Evolutionary conservation across 2,329 filamentous ascomycete species (phyloP).

Genomic region (Zalaria obscura): DNA sequence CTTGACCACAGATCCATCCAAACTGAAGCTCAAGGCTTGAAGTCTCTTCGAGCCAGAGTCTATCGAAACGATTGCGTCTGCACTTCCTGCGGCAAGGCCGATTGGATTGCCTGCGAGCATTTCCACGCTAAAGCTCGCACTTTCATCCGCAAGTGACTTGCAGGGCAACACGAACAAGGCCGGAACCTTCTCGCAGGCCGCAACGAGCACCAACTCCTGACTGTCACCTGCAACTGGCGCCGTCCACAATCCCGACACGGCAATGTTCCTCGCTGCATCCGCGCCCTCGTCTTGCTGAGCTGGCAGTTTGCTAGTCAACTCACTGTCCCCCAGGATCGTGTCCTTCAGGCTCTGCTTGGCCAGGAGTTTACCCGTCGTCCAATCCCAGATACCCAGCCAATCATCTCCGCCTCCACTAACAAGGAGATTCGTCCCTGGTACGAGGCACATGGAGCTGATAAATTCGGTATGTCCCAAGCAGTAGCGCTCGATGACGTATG

Average conservation of each 20-base stretch:
- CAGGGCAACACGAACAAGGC: slow-evolving; percentile 48
- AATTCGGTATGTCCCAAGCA: slow-evolving; percentile 84
- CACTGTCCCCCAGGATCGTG: no score
- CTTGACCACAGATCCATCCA: not conserved
- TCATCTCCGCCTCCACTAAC: slow-evolving; percentile 81
- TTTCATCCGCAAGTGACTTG: not conserved
- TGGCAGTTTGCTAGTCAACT: no score
- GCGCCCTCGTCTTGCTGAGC: no score
- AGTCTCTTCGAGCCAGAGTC: not conserved
- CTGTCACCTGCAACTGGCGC: slow-evolving; percentile 6
- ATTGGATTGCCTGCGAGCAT: slow-evolving; percentile 31
- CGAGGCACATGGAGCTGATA: slow-evolving; percentile 58
- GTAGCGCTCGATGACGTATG: slow-evolving; percentile 77
- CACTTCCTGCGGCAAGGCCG: slow-evolving; percentile 39
- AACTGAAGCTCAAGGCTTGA: not conserved
- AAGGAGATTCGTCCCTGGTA: slow-evolving; percentile 46
- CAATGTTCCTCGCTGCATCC: slow-evolving; percentile 17
- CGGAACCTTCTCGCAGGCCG: slow-evolving; percentile 32
- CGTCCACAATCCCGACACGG: slow-evolving; percentile 39
- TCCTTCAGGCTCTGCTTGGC: slow-evolving; percentile 36
- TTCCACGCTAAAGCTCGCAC: no score
- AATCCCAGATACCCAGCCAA: slow-evolving; percentile 70
- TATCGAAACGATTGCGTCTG: slow-evolving; percentile 8
- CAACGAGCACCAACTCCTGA: slow-evolving; percentile 14
- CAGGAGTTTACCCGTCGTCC: slow-evolving; percentile 44